Conservation (phyloP, 2,329 filamentous ascomycete genomes). For the Endothia cerciana region DNA sequence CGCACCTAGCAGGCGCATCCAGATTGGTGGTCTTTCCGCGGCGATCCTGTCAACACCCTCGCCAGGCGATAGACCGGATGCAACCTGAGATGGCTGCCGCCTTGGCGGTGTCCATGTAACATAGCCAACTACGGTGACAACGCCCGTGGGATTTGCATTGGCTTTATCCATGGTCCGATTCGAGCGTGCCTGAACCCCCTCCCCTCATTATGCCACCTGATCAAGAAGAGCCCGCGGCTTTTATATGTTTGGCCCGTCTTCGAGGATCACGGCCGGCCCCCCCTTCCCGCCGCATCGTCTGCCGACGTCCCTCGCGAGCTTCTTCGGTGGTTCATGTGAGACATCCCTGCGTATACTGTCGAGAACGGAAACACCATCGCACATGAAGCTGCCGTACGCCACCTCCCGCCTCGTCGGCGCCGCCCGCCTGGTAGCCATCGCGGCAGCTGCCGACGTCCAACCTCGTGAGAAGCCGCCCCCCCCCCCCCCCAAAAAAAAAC, state of each 20-base stretch:
- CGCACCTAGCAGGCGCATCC: not conserved
- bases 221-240: not conserved
- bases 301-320: not conserved
- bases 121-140: not conserved
- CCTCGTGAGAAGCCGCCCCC: not conserved
- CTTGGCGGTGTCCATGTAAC: slow-evolving; percentile 5
- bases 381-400: not conserved
- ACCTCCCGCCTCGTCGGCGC: not conserved
- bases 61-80: slow-evolving; percentile 6
- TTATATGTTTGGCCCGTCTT: not conserved
- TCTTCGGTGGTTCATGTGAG: not conserved
- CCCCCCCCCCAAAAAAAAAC: too few species aligned
- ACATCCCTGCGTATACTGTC: not conserved
- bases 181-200: not conserved
- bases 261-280: not conserved
- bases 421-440: not conserved
- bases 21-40: slow-evolving; percentile 3
- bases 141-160: not conserved
- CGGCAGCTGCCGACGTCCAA: slow-evolving; percentile 9
- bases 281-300: not conserved
- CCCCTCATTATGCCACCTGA: not conserved
- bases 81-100: slow-evolving; percentile 2
- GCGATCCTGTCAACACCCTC: slow-evolving; percentile 6
- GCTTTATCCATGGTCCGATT: not conserved
- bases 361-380: not conserved